Evolutionary conservation across 352 stramenopile species (phyloP), one percentile per base, ranked within the genome.

Genomic region (Pythium rhizo-oryzae): DNA sequence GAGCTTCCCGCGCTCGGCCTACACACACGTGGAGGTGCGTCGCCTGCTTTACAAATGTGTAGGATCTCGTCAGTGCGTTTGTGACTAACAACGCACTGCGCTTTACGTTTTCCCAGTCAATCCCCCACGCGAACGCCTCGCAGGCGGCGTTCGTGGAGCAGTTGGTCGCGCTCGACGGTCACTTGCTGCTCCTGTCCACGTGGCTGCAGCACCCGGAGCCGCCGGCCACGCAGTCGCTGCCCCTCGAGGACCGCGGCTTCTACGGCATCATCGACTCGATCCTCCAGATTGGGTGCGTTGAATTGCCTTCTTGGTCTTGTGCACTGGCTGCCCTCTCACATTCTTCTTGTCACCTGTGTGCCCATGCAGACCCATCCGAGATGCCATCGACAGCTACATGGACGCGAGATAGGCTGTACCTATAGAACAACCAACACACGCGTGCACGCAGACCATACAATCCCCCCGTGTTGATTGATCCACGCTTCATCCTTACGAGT

Each of bases 151-250:
- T 71, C 18, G 50, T 75, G 8, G 25, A 71, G 41, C 62, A 78
- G 28, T 78, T 93, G 35, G 56, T 93, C 2, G 71, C 66, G 53
- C 65, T 78, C 55, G 78, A 87, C 35, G 85, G 83, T 4, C 85
- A 90, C 51, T 71, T 93, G 1, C 52, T 90, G 55, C 68, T 93
- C 19, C 89, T 92, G 60, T 84, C 83, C 1, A 76, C 80, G 37
- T 93, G 85, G 85, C 68, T 93, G 47, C 85, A 93, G 67, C 77
- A 92, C 55, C 85, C 85, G 3, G 80, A 93, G 60, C 85, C 83
- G 8, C 83, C 83, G 56, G 82, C 85, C 13, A 91, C 81, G 25
- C 85, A 92, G 51, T 76, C 82, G 2, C 59, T 86, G 37, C 83
- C 85, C 0, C 68, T 93, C 3, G 85, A 93, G 47, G 69, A 90